Percentiles rank a stretch among this genome's conserved stretches.
Conservation (phyloP, 2,329 filamentous ascomycete genomes). For the Pseudocercospora crystallina region DNA sequence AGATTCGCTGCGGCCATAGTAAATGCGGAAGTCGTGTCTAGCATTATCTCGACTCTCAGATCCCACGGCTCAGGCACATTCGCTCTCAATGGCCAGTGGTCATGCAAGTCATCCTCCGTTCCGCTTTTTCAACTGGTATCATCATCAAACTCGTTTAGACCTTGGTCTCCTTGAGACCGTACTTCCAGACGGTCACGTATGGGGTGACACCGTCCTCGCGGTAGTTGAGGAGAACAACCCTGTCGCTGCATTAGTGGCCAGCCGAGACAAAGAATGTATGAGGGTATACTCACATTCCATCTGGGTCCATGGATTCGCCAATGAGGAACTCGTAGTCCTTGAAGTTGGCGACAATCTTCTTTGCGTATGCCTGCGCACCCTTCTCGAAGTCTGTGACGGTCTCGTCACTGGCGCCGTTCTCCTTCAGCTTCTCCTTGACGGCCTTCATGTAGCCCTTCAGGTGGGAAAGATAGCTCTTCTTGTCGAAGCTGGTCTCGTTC, state of each 20-base stretch:
- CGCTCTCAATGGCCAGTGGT: background rate
- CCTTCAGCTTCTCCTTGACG: slow-evolving; percentile 70
- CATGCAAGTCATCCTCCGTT: too few species aligned
- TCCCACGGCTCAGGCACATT: background rate
- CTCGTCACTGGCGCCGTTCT: slow-evolving; percentile 61
- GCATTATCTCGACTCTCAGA: slow-evolving; percentile 13
- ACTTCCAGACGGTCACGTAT: slow-evolving; percentile 90
- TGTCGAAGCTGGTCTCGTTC: slow-evolving; percentile 74
- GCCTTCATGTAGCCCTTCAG: slow-evolving; percentile 96
- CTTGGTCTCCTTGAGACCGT: slow-evolving; percentile 86
- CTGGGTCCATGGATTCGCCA: slow-evolving; percentile 87
- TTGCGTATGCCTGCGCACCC: slow-evolving; percentile 71
- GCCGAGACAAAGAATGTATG: too few species aligned
- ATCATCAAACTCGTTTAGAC: slow-evolving; percentile 58
- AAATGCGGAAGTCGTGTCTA: slow-evolving; percentile 21
- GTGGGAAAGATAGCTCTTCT: slow-evolving; percentile 80
- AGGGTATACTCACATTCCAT: slow-evolving; percentile 75
- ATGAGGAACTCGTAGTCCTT: slow-evolving; percentile 95
- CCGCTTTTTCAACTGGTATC: too few species aligned
- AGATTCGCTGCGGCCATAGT: slow-evolving; percentile 2
- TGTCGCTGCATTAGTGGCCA: slow-evolving; percentile 36
- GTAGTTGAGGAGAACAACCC: slow-evolving; percentile 93
- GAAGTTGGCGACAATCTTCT: slow-evolving; percentile 82
- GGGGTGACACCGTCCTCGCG: slow-evolving; percentile 93
- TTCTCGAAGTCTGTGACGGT: slow-evolving; percentile 77